Percentiles rank a stretch among this genome's conserved stretches.
phyloP scores from a whole-genome alignment of 2,329 filamentous ascomycete genomes.

The Fusarium secorum region DNA sequence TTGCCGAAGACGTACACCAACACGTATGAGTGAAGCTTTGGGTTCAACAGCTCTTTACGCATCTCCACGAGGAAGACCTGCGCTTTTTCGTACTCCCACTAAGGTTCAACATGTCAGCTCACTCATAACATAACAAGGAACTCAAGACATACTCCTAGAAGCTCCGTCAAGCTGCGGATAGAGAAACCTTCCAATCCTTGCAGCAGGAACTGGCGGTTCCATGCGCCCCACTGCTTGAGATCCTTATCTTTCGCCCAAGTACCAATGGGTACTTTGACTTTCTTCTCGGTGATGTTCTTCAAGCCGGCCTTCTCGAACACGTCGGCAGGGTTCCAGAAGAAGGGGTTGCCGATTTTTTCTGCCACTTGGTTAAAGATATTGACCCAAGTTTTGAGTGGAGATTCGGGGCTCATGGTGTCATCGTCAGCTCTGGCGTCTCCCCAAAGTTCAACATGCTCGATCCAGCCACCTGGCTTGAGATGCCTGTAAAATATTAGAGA shows the following conservation, averaged over 20 bases:
- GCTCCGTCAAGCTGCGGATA: slow-evolving; percentile 16
- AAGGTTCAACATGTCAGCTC: rapidly evolving
- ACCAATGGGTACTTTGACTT: slow-evolving; percentile 14
- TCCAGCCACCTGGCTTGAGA: slow-evolving; percentile 17
- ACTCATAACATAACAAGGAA: rapidly evolving
- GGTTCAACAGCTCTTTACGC: slow-evolving; percentile 11
- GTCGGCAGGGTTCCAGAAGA: slow-evolving; percentile 21
- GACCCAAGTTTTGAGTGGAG: slow-evolving; percentile 22
- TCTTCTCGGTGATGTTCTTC: slow-evolving; percentile 9
- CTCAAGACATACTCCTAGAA: neutral
- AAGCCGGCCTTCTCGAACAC: slow-evolving; percentile 6
- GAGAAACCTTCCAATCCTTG: slow-evolving; percentile 24
- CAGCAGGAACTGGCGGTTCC: slow-evolving; percentile 20
- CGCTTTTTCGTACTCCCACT: slow-evolving; percentile 17
- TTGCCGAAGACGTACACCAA: neutral
- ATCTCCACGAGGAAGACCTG: slow-evolving; percentile 10
- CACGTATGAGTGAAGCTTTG: slow-evolving; percentile 8
- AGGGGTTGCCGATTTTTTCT: slow-evolving; percentile 12
- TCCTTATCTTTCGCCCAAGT: slow-evolving; percentile 26
- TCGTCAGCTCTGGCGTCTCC: slow-evolving; percentile 18
- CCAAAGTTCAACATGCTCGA: slow-evolving; percentile 26
- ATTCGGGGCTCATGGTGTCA: slow-evolving; percentile 10
- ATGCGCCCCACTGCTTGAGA: slow-evolving; percentile 24
- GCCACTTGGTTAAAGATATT: slow-evolving; percentile 9
- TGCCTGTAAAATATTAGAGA: neutral